Evolutionary conservation across 2,329 filamentous ascomycete species (phyloP).

Genomic region (Dendrostoma leiphaemia): DNA sequence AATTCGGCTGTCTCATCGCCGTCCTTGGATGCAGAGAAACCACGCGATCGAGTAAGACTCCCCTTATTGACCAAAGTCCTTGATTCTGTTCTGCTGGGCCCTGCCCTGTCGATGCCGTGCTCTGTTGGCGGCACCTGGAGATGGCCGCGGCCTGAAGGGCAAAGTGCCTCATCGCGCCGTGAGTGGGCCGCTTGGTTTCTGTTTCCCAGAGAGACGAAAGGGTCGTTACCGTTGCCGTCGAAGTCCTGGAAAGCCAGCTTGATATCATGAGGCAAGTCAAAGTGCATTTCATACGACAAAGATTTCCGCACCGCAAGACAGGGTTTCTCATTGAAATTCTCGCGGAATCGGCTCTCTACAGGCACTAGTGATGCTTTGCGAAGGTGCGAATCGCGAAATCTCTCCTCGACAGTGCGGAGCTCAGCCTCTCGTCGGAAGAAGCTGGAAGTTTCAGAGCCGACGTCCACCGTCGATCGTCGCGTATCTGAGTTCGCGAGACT

Average conservation of each 20-base stretch:
- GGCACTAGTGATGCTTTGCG: conserved; percentile 28
- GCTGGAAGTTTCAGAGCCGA: conserved; percentile 35
- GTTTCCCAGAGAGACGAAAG: background rate
- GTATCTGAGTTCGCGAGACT: background rate
- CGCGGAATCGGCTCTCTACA: conserved; percentile 38
- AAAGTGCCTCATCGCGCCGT: no score
- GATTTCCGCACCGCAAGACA: conserved; percentile 22
- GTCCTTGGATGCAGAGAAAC: conserved; percentile 16
- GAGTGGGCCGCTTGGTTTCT: no score
- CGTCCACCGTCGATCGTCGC: conserved; percentile 18
- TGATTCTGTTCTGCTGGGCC: background rate
- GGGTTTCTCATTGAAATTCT: conserved; percentile 33
- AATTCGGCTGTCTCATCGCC: conserved; percentile 16
- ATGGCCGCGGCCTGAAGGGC: background rate
- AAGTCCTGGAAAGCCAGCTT: conserved; percentile 24
- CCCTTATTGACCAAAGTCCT: background rate
- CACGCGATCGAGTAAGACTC: conserved; percentile 1
- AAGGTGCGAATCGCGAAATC: conserved; percentile 35
- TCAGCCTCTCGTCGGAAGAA: conserved; percentile 37
- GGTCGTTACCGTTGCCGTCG: conserved; percentile 12
- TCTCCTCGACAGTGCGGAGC: conserved; percentile 36
- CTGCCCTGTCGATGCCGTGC: background rate
- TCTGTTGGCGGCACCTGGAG: conserved; percentile 3
- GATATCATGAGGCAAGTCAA: conserved; percentile 28
- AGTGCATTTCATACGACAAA: conserved; percentile 35